Conservation (phyloP, 169 alveolate species). For the Besnoitia besnoiti region DNA sequence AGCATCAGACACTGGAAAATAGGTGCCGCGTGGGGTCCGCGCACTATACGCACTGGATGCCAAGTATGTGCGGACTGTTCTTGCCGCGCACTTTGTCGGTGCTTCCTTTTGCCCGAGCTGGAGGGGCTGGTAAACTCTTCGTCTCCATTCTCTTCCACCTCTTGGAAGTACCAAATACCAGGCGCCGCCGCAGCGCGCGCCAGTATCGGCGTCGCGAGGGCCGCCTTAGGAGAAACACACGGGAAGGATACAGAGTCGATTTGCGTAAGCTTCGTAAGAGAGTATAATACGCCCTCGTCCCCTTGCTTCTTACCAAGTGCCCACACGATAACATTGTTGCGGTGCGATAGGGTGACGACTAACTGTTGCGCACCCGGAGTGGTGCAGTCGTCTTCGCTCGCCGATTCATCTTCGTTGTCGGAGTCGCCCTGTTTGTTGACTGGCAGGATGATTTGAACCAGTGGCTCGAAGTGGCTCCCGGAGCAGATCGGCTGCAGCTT, state of each 20-base stretch:
- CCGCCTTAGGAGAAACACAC: background rate
- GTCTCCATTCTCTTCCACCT: background rate
- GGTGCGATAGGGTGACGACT: background rate
- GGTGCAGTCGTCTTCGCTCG: background rate
- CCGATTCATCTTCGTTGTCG: background rate
- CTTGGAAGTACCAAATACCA: background rate
- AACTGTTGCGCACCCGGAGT: background rate
- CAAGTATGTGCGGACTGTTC: background rate
- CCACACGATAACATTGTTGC: conserved; percentile 1
- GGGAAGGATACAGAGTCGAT: background rate
- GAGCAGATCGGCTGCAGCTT: background rate
- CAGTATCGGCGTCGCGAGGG: background rate
- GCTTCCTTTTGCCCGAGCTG: background rate
- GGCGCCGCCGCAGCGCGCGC: conserved; percentile 15
- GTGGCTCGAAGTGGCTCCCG: background rate
- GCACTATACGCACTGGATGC: background rate
- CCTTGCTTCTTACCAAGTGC: background rate
- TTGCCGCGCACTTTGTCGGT: background rate
- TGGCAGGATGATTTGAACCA: background rate
- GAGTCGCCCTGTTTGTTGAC: background rate
- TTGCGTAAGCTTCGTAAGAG: background rate
- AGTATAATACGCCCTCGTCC: background rate
- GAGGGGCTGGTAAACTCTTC: background rate
- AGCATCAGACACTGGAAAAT: background rate
- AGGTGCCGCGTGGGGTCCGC: background rate